Percentiles rank a stretch among this genome's conserved stretches.
Conservation (phyloP, 257 asterid genomes). For the Misopates orontium region DNA sequence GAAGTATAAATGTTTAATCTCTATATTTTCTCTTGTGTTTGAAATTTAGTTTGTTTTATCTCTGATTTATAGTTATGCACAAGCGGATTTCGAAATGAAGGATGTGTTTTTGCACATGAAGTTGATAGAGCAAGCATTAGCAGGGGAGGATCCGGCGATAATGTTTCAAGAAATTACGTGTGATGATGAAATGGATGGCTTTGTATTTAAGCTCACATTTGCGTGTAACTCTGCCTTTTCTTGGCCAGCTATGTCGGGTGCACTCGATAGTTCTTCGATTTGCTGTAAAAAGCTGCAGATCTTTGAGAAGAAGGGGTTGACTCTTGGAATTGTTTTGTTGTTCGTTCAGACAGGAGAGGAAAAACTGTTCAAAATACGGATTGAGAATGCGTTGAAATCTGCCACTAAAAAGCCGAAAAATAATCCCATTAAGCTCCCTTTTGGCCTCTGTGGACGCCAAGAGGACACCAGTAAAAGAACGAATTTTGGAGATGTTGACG, state of each 20-base stretch:
- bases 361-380: slow-evolving; percentile 62
- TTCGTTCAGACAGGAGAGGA: slow-evolving; percentile 77
- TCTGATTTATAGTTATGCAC: slow-evolving; percentile 57
- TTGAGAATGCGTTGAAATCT: slow-evolving; percentile 74
- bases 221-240: slow-evolving; percentile 89
- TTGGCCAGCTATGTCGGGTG: slow-evolving; percentile 91
- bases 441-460: slow-evolving; percentile 96
- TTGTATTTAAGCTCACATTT: slow-evolving; percentile 76
- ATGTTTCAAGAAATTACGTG: slow-evolving; percentile 68
- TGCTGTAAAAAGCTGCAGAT: slow-evolving; percentile 86
- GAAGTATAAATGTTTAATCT: no score
- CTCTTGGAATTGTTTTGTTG: slow-evolving; percentile 73
- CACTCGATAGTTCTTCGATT: slow-evolving; percentile 82
- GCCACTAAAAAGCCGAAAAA: slow-evolving; percentile 76
- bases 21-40: no score
- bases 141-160: slow-evolving; percentile 77
- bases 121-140: slow-evolving; percentile 83
- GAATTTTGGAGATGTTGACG: slow-evolving; percentile 65
- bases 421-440: slow-evolving; percentile 72
- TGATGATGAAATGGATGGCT: slow-evolving; percentile 57
- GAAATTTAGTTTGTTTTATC: no score
- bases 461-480: slow-evolving; percentile 71
- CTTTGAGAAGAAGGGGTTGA: slow-evolving; percentile 92
- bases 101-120: slow-evolving; percentile 94
- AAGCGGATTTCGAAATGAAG: slow-evolving; percentile 95